Conservation (phyloP, 176 grass and related monocot species). For the Oryza australiensis region DNA sequence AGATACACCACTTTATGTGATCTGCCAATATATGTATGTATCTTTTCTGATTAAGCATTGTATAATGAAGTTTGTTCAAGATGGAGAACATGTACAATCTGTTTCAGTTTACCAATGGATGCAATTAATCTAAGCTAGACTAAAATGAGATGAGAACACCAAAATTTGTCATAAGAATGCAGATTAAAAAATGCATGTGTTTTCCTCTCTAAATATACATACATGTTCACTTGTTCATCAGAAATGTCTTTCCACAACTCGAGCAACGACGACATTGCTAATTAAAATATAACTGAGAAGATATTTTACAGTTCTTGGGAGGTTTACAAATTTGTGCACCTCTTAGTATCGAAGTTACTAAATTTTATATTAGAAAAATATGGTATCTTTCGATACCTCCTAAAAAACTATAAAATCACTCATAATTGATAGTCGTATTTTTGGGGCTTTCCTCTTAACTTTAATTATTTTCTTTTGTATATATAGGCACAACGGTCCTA, state of each 20-base stretch:
- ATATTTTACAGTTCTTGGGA: too few species aligned
- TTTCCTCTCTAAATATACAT: not conserved
- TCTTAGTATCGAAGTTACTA: too few species aligned
- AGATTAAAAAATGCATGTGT: not conserved
- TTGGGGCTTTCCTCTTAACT: not conserved
- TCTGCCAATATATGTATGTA: not conserved
- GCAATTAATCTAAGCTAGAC: not conserved
- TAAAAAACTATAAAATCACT: too few species aligned
- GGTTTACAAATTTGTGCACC: too few species aligned
- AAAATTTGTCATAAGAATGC: not conserved
- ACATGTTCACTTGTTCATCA: not conserved
- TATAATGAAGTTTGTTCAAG: not conserved
- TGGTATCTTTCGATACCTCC: too few species aligned
- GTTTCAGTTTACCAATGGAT: not conserved
- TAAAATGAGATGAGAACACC: not conserved
- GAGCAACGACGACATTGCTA: not conserved
- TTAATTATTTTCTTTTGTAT: not conserved
- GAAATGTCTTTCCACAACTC: not conserved
- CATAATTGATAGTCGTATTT: not conserved
- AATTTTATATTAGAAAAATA: too few species aligned
- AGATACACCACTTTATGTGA: conserved; percentile 13
- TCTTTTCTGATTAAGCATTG: not conserved
- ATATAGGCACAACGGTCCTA: not conserved
- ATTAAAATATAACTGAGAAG: not conserved
- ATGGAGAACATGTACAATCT: not conserved